Conservation (phyloP, 148 eudicot genomes). For the Rhododendron molle region DNA sequence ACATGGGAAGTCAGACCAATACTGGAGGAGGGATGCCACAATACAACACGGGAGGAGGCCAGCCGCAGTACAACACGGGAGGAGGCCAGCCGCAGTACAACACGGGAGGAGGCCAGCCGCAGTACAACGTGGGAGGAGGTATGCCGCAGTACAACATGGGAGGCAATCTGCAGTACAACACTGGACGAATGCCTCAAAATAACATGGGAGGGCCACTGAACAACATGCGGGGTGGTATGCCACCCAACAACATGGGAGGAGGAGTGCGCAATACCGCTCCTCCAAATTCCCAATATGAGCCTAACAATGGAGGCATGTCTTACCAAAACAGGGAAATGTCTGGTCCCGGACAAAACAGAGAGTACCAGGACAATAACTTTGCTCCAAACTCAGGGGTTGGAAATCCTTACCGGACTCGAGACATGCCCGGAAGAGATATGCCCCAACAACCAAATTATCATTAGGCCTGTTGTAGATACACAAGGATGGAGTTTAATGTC, state of each 20-base stretch:
- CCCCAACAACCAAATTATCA: slow-evolving; percentile 33
- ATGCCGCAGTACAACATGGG: slow-evolving; percentile 22
- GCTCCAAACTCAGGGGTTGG: slow-evolving; percentile 23
- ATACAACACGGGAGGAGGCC: too few species aligned
- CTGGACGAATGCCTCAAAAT: slow-evolving; percentile 17
- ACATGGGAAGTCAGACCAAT: not conserved
- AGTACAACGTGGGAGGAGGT: slow-evolving; percentile 20
- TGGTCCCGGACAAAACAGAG: slow-evolving; percentile 23
- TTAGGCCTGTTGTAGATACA: slow-evolving; percentile 7
- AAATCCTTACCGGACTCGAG: slow-evolving; percentile 39
- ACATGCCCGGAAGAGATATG: slow-evolving; percentile 57
- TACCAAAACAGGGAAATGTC: slow-evolving; percentile 33
- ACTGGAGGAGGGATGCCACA: not conserved
- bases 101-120: slow-evolving; percentile 9
- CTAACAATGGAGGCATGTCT: slow-evolving; percentile 33
- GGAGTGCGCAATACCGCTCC: slow-evolving; percentile 15
- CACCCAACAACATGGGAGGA: slow-evolving; percentile 14
- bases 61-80: not conserved
- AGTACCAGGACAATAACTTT: slow-evolving; percentile 26
- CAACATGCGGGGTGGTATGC: too few species aligned
- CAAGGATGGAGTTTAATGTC: not conserved
- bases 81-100: slow-evolving; percentile 14
- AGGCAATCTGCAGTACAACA: slow-evolving; percentile 19
- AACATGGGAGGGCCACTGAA: slow-evolving; percentile 20
- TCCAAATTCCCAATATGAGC: slow-evolving; percentile 24